phyloP scores from a whole-genome alignment of 169 alveolate species.

The Theileria orientalis region DNA sequence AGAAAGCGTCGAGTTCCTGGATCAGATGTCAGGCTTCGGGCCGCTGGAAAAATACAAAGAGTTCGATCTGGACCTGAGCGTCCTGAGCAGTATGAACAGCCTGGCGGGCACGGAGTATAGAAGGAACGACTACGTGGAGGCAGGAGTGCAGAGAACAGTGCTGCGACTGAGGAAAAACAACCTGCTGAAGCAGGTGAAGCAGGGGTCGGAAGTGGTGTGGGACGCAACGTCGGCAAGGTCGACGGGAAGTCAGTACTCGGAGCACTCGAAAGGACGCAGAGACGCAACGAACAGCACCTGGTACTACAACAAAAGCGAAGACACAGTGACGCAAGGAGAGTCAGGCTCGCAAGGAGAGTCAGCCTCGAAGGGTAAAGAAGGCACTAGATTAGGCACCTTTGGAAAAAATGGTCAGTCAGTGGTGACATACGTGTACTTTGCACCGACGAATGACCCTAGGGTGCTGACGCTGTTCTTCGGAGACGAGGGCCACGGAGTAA shows the following conservation, averaged over 20 bases:
- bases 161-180: background rate
- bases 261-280: too few relatives aligned
- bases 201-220: background rate
- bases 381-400: too few relatives aligned
- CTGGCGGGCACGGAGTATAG: background rate
- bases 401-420: too few relatives aligned
- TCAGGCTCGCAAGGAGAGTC: too few relatives aligned
- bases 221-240: too few relatives aligned
- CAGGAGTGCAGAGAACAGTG: constrained; percentile 2
- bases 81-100: too few relatives aligned
- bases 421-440: constrained; percentile 8
- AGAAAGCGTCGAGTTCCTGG: too few relatives aligned
- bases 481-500: background rate
- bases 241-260: too few relatives aligned
- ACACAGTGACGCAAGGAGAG: too few relatives aligned
- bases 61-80: background rate
- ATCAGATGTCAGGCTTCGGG: too few relatives aligned
- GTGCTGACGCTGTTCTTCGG: constrained; percentile 10
- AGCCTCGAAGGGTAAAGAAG: too few relatives aligned
- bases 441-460: background rate
- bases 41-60: background rate
- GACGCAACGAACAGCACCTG: background rate
- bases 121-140: background rate
- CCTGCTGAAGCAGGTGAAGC: background rate
- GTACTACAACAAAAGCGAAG: background rate